phyloP scores from a whole-genome alignment of 129 eudicot species.

The Scalesia atractyloides region DNA sequence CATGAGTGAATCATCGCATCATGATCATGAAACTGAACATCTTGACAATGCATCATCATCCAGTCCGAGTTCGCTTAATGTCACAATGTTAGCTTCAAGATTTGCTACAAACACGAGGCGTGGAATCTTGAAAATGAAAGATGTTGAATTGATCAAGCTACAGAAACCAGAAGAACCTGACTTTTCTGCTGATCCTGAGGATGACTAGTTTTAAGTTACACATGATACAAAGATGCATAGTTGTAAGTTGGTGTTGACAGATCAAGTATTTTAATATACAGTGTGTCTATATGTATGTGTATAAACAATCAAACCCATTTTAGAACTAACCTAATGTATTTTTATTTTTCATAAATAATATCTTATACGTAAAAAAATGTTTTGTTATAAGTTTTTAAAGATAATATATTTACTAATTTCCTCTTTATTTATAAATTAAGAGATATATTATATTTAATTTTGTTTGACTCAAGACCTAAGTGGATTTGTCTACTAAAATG shows the following conservation, averaged over 20 bases:
- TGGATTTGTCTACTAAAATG: no score
- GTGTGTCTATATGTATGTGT: slow-evolving; percentile 16
- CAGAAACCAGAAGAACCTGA: slow-evolving; percentile 95
- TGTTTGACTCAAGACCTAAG: no score
- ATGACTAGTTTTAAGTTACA: slow-evolving; percentile 41
- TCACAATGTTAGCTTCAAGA: slow-evolving; percentile 71
- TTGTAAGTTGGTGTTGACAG: slow-evolving; percentile 7
- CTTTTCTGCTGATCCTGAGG: slow-evolving; percentile 72
- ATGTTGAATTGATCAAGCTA: slow-evolving; percentile 60
- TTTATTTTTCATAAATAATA: background rate
- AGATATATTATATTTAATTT: no score
- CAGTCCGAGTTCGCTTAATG: slow-evolving; percentile 46
- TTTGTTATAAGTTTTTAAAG: no score
- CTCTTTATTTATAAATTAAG: no score
- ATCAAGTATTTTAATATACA: background rate
- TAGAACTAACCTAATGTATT: background rate
- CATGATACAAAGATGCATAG: slow-evolving; percentile 18
- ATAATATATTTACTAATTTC: no score
- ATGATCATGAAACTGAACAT: slow-evolving; percentile 36
- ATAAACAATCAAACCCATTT: no score
- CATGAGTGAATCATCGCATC: slow-evolving; percentile 56
- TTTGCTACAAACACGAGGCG: slow-evolving; percentile 78
- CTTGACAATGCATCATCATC: slow-evolving; percentile 7
- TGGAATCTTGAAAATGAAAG: slow-evolving; percentile 66
- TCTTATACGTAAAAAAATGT: background rate